Percentiles rank a stretch among this genome's conserved stretches.
phyloP scores from a whole-genome alignment of 352 stramenopile species.

The Phytopythium aichiense region DNA sequence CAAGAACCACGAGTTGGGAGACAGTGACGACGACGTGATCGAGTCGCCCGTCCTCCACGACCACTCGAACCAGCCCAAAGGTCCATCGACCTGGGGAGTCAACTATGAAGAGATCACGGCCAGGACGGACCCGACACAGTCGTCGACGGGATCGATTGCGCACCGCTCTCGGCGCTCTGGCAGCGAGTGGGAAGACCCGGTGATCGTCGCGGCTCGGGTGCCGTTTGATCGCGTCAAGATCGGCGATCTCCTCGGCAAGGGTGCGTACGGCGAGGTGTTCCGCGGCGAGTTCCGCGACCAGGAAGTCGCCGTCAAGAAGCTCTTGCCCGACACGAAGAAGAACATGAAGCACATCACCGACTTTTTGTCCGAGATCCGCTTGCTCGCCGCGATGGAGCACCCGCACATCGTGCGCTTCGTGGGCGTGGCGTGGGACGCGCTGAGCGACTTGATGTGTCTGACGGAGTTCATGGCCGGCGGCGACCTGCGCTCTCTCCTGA shows the following conservation, averaged over 20 bases:
- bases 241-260: slow-evolving; percentile 23
- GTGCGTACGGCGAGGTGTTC: slow-evolving; percentile 34
- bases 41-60: slow-evolving; percentile 14
- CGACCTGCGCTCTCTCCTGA: slow-evolving; percentile 36
- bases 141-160: slow-evolving; percentile 4
- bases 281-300: slow-evolving; percentile 29
- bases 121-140: slow-evolving; percentile 14
- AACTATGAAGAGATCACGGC: slow-evolving; percentile 17
- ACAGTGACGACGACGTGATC: slow-evolving; percentile 13
- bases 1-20: slow-evolving; percentile 5
- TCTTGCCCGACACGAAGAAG: slow-evolving; percentile 36
- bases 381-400: slow-evolving; percentile 41
- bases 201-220: slow-evolving; percentile 33
- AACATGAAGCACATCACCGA: slow-evolving; percentile 30
- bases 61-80: slow-evolving; percentile 6
- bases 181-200: slow-evolving; percentile 28
- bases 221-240: slow-evolving; percentile 33
- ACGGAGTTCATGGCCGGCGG: slow-evolving; percentile 47
- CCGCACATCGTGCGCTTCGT: slow-evolving; percentile 50
- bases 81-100: slow-evolving; percentile 8
- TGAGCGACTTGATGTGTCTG: slow-evolving; percentile 42
- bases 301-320: slow-evolving; percentile 34
- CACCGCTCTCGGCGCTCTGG: slow-evolving; percentile 7
- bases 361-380: slow-evolving; percentile 39
- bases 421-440: slow-evolving; percentile 48